phyloP scores from a whole-genome alignment of 768 basidiomycete species.

The Auricularia sp. region DNA sequence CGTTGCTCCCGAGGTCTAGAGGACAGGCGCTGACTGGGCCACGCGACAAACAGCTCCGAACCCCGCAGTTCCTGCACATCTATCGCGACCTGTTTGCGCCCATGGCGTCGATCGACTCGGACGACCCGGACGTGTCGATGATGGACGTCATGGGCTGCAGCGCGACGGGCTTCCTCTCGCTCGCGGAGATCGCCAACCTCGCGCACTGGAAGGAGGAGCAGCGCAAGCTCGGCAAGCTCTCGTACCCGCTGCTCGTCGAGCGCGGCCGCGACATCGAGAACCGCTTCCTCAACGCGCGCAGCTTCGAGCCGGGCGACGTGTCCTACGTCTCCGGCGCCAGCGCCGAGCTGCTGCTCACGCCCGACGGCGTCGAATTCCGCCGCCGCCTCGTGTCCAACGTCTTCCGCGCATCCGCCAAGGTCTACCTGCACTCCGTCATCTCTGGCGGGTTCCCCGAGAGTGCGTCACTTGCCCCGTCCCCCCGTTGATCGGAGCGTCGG shows the following conservation, averaged over 20 bases:
- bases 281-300: constrained; percentile 28
- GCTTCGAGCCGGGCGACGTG: constrained; percentile 11
- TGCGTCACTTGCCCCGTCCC: background rate
- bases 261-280: constrained; percentile 44
- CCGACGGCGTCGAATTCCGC: constrained; percentile 16
- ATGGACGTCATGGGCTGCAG: constrained; percentile 78
- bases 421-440: constrained; percentile 70
- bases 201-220: constrained; percentile 53
- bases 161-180: constrained; percentile 66
- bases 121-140: constrained; percentile 48
- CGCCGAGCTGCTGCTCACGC: background rate
- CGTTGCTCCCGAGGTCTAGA: background rate
- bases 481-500: background rate
- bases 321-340: background rate
- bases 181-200: constrained; percentile 62
- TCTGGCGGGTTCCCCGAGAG: constrained; percentile 54
- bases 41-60: constrained; percentile 12
- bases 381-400: constrained; percentile 32
- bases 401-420: constrained; percentile 64
- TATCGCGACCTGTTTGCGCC: constrained; percentile 51
- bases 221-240: constrained; percentile 35
- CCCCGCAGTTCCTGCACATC: constrained; percentile 33
- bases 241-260: constrained; percentile 49
- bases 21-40: constrained; percentile 25
- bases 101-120: constrained; percentile 16